A percentile compares a stretch with the other conserved stretches of the same genome.
These are phyloP conservation scores for Phaeosphaeria sp. DNA, from an alignment of 2,329 filamentous ascomycete genomes.

Conservation along the genomic window DNA sequence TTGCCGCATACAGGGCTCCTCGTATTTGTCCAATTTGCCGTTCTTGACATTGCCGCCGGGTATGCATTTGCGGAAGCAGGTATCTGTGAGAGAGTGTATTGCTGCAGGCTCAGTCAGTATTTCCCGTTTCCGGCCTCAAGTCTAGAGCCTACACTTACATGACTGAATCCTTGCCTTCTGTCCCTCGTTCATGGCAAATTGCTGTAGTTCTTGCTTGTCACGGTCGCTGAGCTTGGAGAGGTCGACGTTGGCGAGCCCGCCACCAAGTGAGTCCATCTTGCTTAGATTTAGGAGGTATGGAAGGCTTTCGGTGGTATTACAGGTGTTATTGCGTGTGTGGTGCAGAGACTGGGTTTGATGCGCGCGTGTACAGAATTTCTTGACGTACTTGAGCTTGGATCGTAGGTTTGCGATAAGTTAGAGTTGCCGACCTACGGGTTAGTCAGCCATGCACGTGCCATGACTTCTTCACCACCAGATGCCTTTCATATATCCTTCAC, in stretches of 20 bases:
- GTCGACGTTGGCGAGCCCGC: constrained; percentile 63
- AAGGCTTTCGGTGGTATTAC: background rate
- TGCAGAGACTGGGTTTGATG: background rate
- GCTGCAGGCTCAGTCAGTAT: constrained; percentile 56
- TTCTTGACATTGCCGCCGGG: constrained; percentile 73
- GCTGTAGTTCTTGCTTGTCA: constrained; percentile 86
- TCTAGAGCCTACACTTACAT: constrained; percentile 26
- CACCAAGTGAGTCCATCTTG: constrained; percentile 43
- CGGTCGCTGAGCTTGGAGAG: constrained; percentile 76
- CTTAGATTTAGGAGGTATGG: background rate
- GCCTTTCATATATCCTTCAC: too few species aligned
- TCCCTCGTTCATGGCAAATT: constrained; percentile 82
- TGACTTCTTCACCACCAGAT: background rate
- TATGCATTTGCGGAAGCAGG: constrained; percentile 96
- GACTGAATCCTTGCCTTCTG: constrained; percentile 78
- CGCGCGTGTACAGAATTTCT: background rate
- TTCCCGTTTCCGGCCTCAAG: background rate
- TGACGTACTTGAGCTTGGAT: background rate
- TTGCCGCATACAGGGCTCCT: constrained; percentile 86
- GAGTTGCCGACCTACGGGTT: background rate
- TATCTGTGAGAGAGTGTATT: constrained; percentile 72
- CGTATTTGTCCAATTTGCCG: constrained; percentile 74
- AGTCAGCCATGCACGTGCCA: background rate
- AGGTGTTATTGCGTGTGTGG: background rate
- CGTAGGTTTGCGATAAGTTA: constrained; percentile 1